Conservation (phyloP, 2,329 filamentous ascomycete genomes). For the Cadophora luteo-olivacea region DNA sequence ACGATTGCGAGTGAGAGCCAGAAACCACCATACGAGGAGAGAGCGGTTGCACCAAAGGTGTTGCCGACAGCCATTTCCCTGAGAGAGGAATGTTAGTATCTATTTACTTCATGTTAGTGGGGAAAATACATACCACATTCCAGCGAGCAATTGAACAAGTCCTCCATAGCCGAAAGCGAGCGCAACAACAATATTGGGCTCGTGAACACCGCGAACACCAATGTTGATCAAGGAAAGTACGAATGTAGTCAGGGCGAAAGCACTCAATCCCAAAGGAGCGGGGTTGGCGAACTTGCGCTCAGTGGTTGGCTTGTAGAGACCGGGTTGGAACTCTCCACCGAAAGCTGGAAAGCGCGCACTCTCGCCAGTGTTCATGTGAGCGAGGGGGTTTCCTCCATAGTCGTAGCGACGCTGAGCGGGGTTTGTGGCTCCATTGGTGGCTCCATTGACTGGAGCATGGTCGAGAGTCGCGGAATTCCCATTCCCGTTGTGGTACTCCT, state of each 20-base stretch:
- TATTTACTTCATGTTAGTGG: not conserved
- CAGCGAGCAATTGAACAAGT: constrained; percentile 70
- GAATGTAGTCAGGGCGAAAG: constrained; percentile 69
- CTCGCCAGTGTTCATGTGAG: constrained; percentile 52
- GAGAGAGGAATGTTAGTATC: not conserved
- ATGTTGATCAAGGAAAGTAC: constrained; percentile 65
- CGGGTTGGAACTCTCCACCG: constrained; percentile 65
- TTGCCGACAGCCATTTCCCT: constrained; percentile 70
- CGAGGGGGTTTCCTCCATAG: constrained; percentile 53
- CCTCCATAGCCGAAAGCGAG: constrained; percentile 69
- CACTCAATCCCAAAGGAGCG: constrained; percentile 63
- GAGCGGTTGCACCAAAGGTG: constrained; percentile 67
- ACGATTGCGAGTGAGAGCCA: constrained; percentile 66
- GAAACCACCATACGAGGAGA: constrained; percentile 68
- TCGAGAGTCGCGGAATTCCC: constrained; percentile 29
- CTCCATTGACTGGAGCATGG: constrained; percentile 25
- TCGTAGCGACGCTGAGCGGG: constrained; percentile 27
- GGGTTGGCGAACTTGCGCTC: constrained; percentile 64
- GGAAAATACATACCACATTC: constrained; percentile 63
- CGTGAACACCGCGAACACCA: constrained; percentile 51
- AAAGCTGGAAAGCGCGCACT: constrained; percentile 58
- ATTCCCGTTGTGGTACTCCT: constrained; percentile 32
- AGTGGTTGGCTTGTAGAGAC: constrained; percentile 60
- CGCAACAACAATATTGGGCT: constrained; percentile 60
- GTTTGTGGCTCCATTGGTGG: constrained; percentile 1